A percentile compares a stretch with the other conserved stretches of the same genome.
Evolutionary conservation across 2,329 filamentous ascomycete genomes (phyloP).

Genomic region (Didymella pinodella): DNA sequence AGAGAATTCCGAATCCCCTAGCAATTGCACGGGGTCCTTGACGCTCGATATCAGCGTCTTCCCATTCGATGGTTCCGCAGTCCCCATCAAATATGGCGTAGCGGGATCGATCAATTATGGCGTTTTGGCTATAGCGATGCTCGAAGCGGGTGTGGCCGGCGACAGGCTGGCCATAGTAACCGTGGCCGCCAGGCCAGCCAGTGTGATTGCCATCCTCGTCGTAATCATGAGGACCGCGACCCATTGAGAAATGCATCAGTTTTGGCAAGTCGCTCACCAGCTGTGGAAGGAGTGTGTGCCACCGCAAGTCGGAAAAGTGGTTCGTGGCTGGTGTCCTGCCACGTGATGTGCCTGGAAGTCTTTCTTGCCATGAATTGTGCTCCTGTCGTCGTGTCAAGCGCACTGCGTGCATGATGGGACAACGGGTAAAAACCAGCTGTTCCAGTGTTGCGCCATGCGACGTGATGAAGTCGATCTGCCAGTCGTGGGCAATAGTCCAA

Average conservation of each 20-base stretch:
- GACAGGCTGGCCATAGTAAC: not conserved
- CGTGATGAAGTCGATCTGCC: constrained; percentile 59
- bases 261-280: not conserved
- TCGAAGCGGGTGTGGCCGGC: constrained; percentile 1
- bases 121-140: not conserved
- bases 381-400: constrained; percentile 10
- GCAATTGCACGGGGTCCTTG: not conserved
- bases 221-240: not conserved
- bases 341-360: not conserved
- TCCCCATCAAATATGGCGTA: constrained; percentile 8
- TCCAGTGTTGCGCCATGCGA: constrained; percentile 51
- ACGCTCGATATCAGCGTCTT: not conserved
- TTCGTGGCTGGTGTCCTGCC: not conserved
- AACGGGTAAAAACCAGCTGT: constrained; percentile 56
- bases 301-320: constrained; percentile 6
- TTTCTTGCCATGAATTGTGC: constrained; percentile 1
- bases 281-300: constrained; percentile 6
- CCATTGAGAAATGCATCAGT: constrained; percentile 17
- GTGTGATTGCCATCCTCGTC: not conserved
- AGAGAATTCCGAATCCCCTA: not conserved
- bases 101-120: constrained; percentile 5
- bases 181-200: not conserved
- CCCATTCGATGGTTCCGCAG: not conserved
- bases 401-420: constrained; percentile 44
- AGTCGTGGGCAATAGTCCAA: constrained; percentile 55